These are phyloP conservation scores for Ophiostoma montium DNA, from an alignment of 2,329 filamentous ascomycete species.

Conservation along the genomic window DNA sequence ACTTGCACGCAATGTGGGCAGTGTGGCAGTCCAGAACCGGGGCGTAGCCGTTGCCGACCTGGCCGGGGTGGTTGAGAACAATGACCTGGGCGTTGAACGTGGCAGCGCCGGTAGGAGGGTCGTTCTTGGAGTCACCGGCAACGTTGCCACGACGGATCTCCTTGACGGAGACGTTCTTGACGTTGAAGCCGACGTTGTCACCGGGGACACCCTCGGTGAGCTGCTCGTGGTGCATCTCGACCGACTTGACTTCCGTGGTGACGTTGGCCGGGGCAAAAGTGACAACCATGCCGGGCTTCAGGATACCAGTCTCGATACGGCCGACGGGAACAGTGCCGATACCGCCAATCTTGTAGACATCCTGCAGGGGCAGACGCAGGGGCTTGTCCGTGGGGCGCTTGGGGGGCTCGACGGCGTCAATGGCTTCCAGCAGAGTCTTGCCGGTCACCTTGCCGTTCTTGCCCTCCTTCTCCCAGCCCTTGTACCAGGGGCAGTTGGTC, in stretches of 20 bases:
- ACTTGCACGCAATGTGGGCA: constrained; percentile 99
- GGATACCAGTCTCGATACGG: constrained; percentile 98
- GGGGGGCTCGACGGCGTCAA: constrained; percentile 88
- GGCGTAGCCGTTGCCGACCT: constrained; percentile 98
- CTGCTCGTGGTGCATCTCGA: constrained; percentile 99
- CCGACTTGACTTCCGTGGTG: constrained; percentile 99
- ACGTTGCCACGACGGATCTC: constrained; percentile 99
- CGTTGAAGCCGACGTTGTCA: constrained; percentile 99
- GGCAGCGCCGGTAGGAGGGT: constrained; percentile 76
- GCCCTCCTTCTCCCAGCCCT: constrained; percentile 99
- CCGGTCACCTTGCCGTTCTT: constrained; percentile 73
- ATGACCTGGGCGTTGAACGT: constrained; percentile 99
- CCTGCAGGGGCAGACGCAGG: constrained; percentile 98
- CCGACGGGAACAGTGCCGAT: constrained; percentile 99
- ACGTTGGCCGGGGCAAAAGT: constrained; percentile 98
- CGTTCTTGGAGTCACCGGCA: constrained; percentile 99
- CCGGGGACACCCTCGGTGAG: constrained; percentile 86
- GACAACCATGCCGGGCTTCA: constrained; percentile 86
- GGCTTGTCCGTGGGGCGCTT: constrained; percentile 96
- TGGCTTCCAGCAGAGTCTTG: constrained; percentile 98
- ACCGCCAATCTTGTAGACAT: constrained; percentile 99
- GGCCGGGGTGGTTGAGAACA: constrained; percentile 99
- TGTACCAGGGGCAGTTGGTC: constrained; percentile 98
- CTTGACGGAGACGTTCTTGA: constrained; percentile 99
- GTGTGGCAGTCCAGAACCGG: constrained; percentile 99